Percentiles rank a stretch among this genome's conserved stretches.
These are phyloP conservation scores for Chaetomidium leptoderma DNA, from an alignment of 495 filamentous ascomycete genomes.

Conservation along the genomic window DNA sequence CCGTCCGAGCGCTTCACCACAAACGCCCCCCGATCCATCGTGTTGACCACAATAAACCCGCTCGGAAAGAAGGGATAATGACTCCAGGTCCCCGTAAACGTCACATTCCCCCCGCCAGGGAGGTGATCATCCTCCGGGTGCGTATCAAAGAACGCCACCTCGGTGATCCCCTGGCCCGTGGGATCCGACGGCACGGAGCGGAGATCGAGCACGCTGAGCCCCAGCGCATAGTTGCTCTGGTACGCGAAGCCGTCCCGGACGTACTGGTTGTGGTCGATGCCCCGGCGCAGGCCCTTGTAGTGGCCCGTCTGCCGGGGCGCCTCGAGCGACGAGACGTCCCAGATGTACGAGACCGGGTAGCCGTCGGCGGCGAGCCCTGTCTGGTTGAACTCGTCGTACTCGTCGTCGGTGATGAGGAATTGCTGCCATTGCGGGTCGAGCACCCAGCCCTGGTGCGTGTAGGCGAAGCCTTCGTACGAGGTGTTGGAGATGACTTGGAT, in stretches of 20 bases:
- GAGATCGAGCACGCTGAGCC: constrained; percentile 50
- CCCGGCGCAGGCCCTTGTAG: constrained; percentile 38
- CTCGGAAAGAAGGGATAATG: constrained; percentile 50
- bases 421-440: constrained; percentile 38
- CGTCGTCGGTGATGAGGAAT: constrained; percentile 53
- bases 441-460: constrained; percentile 53
- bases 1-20: constrained; percentile 36
- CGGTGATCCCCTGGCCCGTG: constrained; percentile 36
- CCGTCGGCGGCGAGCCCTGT: constrained; percentile 39
- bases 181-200: constrained; percentile 37
- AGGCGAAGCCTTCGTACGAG: constrained; percentile 49
- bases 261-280: constrained; percentile 58
- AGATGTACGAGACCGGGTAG: constrained; percentile 49
- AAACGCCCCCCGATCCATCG: constrained; percentile 52
- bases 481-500: constrained; percentile 50
- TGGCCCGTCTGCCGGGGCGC: constrained; percentile 48
- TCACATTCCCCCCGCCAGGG: constrained; percentile 34
- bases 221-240: constrained; percentile 53
- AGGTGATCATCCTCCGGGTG: constrained; percentile 52
- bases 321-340: constrained; percentile 49
- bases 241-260: constrained; percentile 44
- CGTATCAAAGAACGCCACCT: constrained; percentile 52
- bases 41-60: constrained; percentile 52
- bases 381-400: constrained; percentile 48
- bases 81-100: constrained; percentile 52